A percentile compares a stretch with the other conserved stretches of the same genome.
These are phyloP conservation scores for Lablab purpureus DNA, from an alignment of 306 rosid genomes.

Conservation along the genomic window DNA sequence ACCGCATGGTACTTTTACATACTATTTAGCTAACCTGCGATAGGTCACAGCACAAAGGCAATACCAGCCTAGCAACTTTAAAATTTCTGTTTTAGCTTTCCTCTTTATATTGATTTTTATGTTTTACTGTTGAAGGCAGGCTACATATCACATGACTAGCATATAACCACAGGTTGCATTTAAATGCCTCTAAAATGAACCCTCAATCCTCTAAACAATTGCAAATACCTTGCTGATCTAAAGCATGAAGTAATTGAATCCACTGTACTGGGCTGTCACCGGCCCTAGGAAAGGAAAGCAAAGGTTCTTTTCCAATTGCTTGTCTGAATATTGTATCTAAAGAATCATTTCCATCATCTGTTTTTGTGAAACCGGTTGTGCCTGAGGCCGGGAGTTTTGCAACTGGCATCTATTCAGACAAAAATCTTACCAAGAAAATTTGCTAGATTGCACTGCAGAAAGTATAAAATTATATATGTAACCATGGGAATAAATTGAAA, in stretches of 20 bases:
- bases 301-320: conserved; percentile 79
- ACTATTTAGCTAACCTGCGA: conserved; percentile 8
- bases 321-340: conserved; percentile 75
- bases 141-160: conserved; percentile 19
- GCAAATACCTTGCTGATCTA: conserved; percentile 87
- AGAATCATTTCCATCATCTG: conserved; percentile 79
- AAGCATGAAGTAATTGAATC: conserved; percentile 87
- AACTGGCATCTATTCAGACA: conserved; percentile 75
- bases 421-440: conserved; percentile 44
- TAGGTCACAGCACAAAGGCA: conserved; percentile 33
- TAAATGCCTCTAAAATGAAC: conserved; percentile 16
- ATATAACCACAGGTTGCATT: conserved; percentile 1
- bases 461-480: conserved; percentile 30
- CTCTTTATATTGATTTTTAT: not conserved
- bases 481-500: conserved; percentile 27
- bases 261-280: conserved; percentile 81
- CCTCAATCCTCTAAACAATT: conserved; percentile 14
- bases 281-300: conserved; percentile 73
- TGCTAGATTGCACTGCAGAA: conserved; percentile 49
- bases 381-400: conserved; percentile 65
- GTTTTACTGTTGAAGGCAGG: conserved; percentile 14
- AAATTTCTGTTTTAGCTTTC: not conserved
- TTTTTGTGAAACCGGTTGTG: conserved; percentile 68
- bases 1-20: conserved; percentile 17
- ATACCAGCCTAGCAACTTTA: not conserved